Evolutionary conservation across 306 rosid genomes (phyloP).

Genomic region (Dalbergia cultrata): DNA sequence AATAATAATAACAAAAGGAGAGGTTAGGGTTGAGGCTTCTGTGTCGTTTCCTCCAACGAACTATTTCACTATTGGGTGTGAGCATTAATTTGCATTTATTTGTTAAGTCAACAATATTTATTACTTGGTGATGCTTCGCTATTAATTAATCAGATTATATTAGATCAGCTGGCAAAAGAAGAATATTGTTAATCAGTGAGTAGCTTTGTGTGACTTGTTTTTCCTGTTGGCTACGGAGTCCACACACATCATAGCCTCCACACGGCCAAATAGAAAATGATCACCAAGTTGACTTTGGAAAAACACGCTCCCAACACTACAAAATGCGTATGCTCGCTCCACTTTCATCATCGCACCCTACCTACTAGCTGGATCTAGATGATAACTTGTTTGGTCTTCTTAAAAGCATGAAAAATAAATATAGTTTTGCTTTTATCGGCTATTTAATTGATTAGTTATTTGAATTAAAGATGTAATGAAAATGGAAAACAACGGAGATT

Average conservation of each 20-base stretch:
- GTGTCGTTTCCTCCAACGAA: constrained; percentile 1
- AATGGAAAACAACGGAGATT: too few species aligned
- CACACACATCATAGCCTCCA: not conserved
- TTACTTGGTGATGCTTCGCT: not conserved
- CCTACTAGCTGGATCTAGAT: too few species aligned
- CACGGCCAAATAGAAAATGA: not conserved
- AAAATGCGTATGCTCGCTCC: not conserved
- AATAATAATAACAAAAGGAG: not conserved
- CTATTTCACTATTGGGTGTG: not conserved
- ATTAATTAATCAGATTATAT: not conserved
- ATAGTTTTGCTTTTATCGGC: too few species aligned
- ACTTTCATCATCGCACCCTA: not conserved
- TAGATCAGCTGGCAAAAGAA: constrained; percentile 11
- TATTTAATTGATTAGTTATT: too few species aligned
- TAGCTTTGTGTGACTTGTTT: not conserved
- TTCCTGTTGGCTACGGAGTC: not conserved
- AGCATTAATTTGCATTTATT: not conserved
- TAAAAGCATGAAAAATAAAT: too few species aligned
- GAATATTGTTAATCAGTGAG: not conserved
- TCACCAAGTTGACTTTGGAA: constrained; percentile 18
- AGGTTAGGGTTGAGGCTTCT: constrained; percentile 7
- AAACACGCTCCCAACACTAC: constrained; percentile 10
- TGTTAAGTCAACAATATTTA: constrained; percentile 12
- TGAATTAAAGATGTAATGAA: too few species aligned
- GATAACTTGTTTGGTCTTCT: too few species aligned